These are phyloP conservation scores for Magnusiomyces fungicola DNA, from an alignment of 1,139 yeast species.

Conservation along the genomic window DNA sequence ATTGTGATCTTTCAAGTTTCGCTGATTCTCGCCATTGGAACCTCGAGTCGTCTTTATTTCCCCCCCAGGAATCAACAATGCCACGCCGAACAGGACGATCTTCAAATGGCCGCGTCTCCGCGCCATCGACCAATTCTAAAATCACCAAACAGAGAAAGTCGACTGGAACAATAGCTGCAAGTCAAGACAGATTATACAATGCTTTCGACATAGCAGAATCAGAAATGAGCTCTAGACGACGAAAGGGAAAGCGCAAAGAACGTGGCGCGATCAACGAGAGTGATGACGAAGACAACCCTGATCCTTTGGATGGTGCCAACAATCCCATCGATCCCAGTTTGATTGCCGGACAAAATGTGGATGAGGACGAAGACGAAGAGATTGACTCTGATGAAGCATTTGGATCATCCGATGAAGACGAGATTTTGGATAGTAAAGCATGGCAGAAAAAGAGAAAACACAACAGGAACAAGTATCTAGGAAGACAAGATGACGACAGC, in stretches of 20 bases:
- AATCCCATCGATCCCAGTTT: constrained; percentile 16
- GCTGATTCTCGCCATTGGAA: no score
- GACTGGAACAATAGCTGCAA: constrained; percentile 10
- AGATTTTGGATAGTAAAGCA: constrained; percentile 18
- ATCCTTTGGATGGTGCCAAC: constrained; percentile 30
- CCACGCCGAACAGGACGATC: not conserved
- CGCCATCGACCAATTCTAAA: not conserved
- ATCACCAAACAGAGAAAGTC: not conserved
- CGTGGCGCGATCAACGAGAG: constrained; percentile 21
- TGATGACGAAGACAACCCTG: constrained; percentile 30
- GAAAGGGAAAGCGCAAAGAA: constrained; percentile 14
- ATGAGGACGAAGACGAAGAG: constrained; percentile 38
- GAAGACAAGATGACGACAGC: constrained; percentile 13
- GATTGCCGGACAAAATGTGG: constrained; percentile 22
- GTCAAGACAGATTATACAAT: constrained; percentile 30
- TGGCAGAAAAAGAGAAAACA: constrained; percentile 21
- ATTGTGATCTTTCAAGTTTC: no score
- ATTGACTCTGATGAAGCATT: constrained; percentile 40
- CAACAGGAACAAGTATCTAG: constrained; percentile 16
- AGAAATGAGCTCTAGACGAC: constrained; percentile 18
- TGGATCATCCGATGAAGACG: constrained; percentile 31
- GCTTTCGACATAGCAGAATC: constrained; percentile 46
- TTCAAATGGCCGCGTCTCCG: not conserved
- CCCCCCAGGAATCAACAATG: no score
- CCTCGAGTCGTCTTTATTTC: no score